Conservation (phyloP, 768 basidiomycete species). For the Suillus occidentalis region DNA sequence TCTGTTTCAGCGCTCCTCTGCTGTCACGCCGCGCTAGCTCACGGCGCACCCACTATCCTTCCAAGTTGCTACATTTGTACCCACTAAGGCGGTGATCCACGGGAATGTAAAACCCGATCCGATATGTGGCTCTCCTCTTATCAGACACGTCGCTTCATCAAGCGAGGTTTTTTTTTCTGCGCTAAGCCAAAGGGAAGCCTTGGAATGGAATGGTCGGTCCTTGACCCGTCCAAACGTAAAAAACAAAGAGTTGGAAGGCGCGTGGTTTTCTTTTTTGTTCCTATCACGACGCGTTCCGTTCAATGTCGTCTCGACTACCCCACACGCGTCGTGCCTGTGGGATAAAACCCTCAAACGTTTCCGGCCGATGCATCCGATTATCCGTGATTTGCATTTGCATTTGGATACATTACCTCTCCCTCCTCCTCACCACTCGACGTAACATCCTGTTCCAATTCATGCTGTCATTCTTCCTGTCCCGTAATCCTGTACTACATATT, state of each 20-base stretch:
- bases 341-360: slow-evolving; percentile 5
- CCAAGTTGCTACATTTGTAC: not conserved
- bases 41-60: not conserved
- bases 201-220: not conserved
- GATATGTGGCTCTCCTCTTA: slow-evolving; percentile 5
- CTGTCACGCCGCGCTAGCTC: not conserved
- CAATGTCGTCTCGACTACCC: not conserved
- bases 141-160: slow-evolving; percentile 1
- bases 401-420: not conserved
- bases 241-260: slow-evolving; percentile 14
- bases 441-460: not conserved
- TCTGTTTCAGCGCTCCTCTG: not conserved
- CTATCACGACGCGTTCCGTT: slow-evolving; percentile 3
- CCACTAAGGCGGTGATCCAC: not conserved
- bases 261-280: slow-evolving; percentile 28
- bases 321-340: slow-evolving; percentile 1
- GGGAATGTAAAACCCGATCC: slow-evolving; percentile 2
- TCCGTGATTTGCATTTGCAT: slow-evolving; percentile 3
- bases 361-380: not conserved
- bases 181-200: not conserved
- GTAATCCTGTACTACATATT: not conserved
- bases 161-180: not conserved
- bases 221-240: slow-evolving; percentile 3
- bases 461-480: not conserved
- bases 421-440: not conserved